A percentile compares a stretch with the other conserved stretches of the same genome.
phyloP scores from a whole-genome alignment of 2,329 filamentous ascomycete species.

The Diaporthe eres region DNA sequence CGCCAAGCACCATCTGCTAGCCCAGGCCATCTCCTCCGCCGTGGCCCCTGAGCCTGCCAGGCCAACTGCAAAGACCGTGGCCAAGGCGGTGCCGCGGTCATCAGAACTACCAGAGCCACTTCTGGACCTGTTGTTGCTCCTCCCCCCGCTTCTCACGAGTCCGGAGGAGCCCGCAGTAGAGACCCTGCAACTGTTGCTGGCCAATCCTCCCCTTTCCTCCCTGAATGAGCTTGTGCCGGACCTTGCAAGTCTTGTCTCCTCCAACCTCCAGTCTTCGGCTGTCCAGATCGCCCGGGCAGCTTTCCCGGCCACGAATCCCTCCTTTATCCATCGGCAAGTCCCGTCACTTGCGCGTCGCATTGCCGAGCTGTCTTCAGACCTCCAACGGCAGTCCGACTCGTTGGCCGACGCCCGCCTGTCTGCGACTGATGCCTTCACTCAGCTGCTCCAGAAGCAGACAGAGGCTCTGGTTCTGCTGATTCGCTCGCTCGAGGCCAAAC shows the following conservation, averaged over 20 bases:
- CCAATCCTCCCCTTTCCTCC: constrained; percentile 63
- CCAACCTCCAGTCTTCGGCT: constrained; percentile 64
- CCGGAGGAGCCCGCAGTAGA: constrained; percentile 53
- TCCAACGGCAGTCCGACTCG: constrained; percentile 49
- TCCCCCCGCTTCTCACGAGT: constrained; percentile 64
- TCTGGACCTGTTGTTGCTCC: constrained; percentile 67
- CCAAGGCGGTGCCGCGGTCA: constrained; percentile 40
- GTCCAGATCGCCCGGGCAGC: constrained; percentile 62
- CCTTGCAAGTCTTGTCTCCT: constrained; percentile 63
- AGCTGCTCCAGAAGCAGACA: constrained; percentile 58
- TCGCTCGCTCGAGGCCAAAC: constrained; percentile 68
- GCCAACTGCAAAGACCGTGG: constrained; percentile 42
- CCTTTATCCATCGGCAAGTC: constrained; percentile 71
- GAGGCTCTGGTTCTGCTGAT: constrained; percentile 59
- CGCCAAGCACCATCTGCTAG: constrained; percentile 66
- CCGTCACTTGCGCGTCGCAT: constrained; percentile 61
- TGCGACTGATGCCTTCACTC: constrained; percentile 54
- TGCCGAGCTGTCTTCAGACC: constrained; percentile 52
- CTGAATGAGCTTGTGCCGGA: constrained; percentile 63
- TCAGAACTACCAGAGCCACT: constrained; percentile 59
- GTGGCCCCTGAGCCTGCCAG: constrained; percentile 48
- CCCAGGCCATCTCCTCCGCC: constrained; percentile 63
- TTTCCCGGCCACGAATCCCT: constrained; percentile 66
- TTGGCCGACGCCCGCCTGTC: constrained; percentile 58
- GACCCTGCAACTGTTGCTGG: constrained; percentile 60